These are phyloP conservation scores for Chimonanthus praecox DNA, from an alignment of 164 flowering plant genomes.

Conservation along the genomic window DNA sequence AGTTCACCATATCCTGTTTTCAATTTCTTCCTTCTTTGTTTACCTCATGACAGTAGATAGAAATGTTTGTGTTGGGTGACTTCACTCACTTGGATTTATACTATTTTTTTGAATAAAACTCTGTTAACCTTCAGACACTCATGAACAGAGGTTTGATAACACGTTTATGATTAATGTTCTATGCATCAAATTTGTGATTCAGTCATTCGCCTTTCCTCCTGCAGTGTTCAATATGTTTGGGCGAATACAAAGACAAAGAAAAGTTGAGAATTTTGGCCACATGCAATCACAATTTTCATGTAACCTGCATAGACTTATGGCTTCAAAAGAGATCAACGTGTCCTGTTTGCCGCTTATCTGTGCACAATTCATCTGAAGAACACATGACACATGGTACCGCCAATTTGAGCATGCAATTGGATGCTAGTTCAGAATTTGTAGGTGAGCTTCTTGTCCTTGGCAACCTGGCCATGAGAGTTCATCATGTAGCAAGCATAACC, in stretches of 20 bases:
- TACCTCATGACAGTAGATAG: background rate
- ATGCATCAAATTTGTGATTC: background rate
- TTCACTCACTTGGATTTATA: too few relatives aligned
- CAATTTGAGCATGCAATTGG: constrained; percentile 12
- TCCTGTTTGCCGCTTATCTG: constrained; percentile 67
- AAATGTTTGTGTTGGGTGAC: background rate
- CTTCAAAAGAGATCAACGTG: constrained; percentile 70
- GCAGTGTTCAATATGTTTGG: constrained; percentile 68
- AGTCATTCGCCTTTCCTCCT: background rate
- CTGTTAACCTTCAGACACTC: background rate
- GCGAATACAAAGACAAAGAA: constrained; percentile 72
- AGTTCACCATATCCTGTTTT: background rate
- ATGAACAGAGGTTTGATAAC: background rate
- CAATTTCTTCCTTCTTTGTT: background rate
- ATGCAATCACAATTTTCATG: constrained; percentile 71
- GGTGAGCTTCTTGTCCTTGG: constrained; percentile 35
- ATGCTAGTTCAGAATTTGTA: constrained; percentile 21
- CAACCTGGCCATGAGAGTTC: constrained; percentile 24
- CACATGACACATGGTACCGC: constrained; percentile 15
- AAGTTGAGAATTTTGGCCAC: constrained; percentile 62
- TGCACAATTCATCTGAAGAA: constrained; percentile 32
- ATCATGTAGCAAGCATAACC: constrained; percentile 14
- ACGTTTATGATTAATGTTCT: background rate
- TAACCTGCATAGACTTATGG: constrained; percentile 71
- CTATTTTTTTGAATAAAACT: background rate